Evolutionary conservation across 192 early-diverging fungal genomes (phyloP), one percentile per base, ranked within the genome.

Genomic region (Coemansia sp.): DNA sequence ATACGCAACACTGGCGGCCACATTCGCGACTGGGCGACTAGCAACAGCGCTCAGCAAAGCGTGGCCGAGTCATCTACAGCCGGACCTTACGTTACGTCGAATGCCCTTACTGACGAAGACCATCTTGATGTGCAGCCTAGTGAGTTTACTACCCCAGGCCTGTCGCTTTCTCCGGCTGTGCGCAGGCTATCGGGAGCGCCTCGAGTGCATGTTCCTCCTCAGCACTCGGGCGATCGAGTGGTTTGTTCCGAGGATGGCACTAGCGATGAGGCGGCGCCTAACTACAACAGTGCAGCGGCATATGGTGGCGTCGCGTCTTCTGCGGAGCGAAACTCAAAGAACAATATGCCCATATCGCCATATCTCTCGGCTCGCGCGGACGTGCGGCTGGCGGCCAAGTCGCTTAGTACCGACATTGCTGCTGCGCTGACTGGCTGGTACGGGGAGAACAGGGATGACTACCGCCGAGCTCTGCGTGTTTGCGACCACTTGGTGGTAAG

Each of bases 401-500:
- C 72, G 10, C 26, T 69, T 33, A 33, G 49, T 23, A 43, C 39
- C 11, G 75, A 83, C 17, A 58, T 83, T 64, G 52, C 75, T 16
- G 62, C 76, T n/a, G 75, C 80, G 28, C 53, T 72, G 40, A 53
- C 58, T n/a, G 80, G 80, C 32, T 83, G 80, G 80, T 83, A 83
- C 23, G 80, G 80, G 30, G 75, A 77, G 46, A 77, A 77, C 55
- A 68, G 61, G 49, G 35, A 77, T 53, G 80, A 78, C 37, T 77
- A 72, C 32, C 68, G 73, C 30, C 72, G 64, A 35, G 66, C 62
- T 30, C 60, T 77, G 52, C 69, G 64, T n/a, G 80, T 77, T 0
- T 67, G 75, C 19, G 80, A 83, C 53, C 75, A 78, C 38, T 46
- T 83, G 68, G 73, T 83, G 30, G 80, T 83, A 30, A 83, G 80